Evolutionary conservation across 2,329 filamentous ascomycete species (phyloP).

Genomic region (Neopestalotiopsis sp.): DNA sequence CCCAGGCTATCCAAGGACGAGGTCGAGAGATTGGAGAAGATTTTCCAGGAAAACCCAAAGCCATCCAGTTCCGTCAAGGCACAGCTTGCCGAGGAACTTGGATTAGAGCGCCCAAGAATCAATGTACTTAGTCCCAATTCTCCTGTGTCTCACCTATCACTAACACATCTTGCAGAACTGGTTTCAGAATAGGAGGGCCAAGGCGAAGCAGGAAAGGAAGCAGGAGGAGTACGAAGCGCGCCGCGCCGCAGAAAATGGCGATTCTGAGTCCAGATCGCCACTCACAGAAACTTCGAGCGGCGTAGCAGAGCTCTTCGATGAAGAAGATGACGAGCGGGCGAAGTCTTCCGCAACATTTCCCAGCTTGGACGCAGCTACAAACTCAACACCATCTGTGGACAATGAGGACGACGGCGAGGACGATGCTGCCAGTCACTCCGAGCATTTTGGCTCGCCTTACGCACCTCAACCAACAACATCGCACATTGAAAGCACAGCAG

Average conservation of each 20-base stretch:
- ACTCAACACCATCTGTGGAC: conserved; percentile 22
- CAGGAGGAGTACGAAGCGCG: conserved; percentile 54
- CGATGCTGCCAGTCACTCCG: conserved; percentile 21
- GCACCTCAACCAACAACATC: conserved; percentile 19
- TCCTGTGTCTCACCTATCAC: conserved; percentile 16
- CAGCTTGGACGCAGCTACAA: conserved; percentile 28
- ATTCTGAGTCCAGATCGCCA: conserved; percentile 40
- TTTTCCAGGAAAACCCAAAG: conserved; percentile 69
- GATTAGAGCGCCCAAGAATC: conserved; percentile 67
- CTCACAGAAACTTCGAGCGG: conserved; percentile 15
- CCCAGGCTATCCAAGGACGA: conserved; percentile 74
- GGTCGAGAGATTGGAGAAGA: conserved; percentile 70
- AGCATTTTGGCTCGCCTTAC: conserved; percentile 22
- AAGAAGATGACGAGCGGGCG: conserved; percentile 37
- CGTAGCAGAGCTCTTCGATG: conserved; percentile 29
- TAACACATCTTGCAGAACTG: conserved; percentile 58
- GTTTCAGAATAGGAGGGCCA: conserved; percentile 71
- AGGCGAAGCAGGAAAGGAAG: conserved; percentile 68
- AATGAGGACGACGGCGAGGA: conserved; percentile 25
- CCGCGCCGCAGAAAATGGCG: conserved; percentile 42
- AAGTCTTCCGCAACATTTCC: conserved; percentile 43
- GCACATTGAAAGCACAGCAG: conserved; percentile 21
- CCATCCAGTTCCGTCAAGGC: conserved; percentile 67
- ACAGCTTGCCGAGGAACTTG: conserved; percentile 64
- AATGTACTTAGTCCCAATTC: conserved; percentile 52